A percentile compares a stretch with the other conserved stretches of the same genome.
phyloP scores from a whole-genome alignment of 2,329 filamentous ascomycete genomes.

The Fusarium buxicola region DNA sequence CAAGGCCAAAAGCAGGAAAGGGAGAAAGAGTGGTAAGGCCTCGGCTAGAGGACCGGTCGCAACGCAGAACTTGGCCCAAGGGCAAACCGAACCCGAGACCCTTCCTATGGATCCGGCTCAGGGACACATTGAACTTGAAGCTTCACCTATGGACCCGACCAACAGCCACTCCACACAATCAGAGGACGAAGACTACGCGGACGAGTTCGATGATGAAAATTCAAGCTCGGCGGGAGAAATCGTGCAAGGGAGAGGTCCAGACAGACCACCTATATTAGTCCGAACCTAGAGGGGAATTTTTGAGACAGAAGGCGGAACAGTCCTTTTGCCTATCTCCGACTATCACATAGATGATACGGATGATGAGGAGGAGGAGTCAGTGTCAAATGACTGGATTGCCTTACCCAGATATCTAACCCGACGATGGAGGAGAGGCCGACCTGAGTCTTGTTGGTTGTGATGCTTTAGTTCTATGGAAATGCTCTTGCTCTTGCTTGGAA shows the following conservation, averaged over 20 bases:
- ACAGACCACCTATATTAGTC: conserved; percentile 18
- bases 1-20: conserved; percentile 91
- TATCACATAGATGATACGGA: too few relatives aligned
- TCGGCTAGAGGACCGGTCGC: conserved; percentile 43
- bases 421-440: too few relatives aligned
- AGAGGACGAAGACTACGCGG: conserved; percentile 55
- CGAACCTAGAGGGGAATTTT: conserved; percentile 21
- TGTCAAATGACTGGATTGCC: too few relatives aligned
- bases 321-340: too few relatives aligned
- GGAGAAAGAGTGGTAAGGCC: conserved; percentile 78
- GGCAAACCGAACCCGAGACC: conserved; percentile 38
- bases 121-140: too few relatives aligned
- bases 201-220: conserved; percentile 48
- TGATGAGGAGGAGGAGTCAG: too few relatives aligned
- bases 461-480: not conserved
- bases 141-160: conserved; percentile 41
- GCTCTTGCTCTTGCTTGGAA: conserved; percentile 1
- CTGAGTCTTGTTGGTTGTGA: too few relatives aligned
- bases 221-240: conserved; percentile 36
- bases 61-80: conserved; percentile 40
- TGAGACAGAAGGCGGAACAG: too few relatives aligned
- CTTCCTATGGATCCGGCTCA: conserved; percentile 40
- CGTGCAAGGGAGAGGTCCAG: conserved; percentile 23
- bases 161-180: conserved; percentile 54
- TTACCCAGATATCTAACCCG: too few relatives aligned